Evolutionary conservation across 2,329 filamentous ascomycete genomes (phyloP).

Genomic region (Paracoccidioides lutzii): DNA sequence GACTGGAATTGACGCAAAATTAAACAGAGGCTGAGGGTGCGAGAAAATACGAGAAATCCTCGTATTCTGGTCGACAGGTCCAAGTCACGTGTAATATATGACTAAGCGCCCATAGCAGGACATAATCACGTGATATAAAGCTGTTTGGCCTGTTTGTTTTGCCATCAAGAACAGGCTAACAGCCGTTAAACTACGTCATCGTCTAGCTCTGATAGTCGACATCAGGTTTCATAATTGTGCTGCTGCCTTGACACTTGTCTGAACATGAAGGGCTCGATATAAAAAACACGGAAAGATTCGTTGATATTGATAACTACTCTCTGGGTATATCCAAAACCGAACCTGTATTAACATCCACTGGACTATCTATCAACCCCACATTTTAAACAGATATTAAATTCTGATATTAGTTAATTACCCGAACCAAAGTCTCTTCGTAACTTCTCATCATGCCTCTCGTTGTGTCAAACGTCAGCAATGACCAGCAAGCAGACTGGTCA

Average conservation of each 20-base stretch:
- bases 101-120: background rate
- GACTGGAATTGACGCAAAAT: background rate
- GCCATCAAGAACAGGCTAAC: background rate
- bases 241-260: background rate
- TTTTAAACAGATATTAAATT: no score
- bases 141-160: background rate
- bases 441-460: constrained; percentile 35
- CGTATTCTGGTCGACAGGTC: background rate
- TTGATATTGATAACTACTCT: no score
- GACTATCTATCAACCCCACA: no score
- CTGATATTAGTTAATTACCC: no score
- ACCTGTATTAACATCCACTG: no score
- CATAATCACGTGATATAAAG: background rate
- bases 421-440: background rate
- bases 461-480: constrained; percentile 30
- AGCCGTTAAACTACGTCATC: no score
- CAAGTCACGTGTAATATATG: background rate
- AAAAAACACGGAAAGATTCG: no score
- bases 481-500: constrained; percentile 30
- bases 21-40: background rate
- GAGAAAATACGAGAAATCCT: background rate
- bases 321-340: no score
- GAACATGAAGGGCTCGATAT: no score
- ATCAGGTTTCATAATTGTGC: background rate
- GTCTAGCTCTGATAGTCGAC: no score